Percentiles rank a stretch among this genome's conserved stretches.
Evolutionary conservation across 495 filamentous ascomycete species (phyloP).

Genomic region (Neurospora hispaniola): DNA sequence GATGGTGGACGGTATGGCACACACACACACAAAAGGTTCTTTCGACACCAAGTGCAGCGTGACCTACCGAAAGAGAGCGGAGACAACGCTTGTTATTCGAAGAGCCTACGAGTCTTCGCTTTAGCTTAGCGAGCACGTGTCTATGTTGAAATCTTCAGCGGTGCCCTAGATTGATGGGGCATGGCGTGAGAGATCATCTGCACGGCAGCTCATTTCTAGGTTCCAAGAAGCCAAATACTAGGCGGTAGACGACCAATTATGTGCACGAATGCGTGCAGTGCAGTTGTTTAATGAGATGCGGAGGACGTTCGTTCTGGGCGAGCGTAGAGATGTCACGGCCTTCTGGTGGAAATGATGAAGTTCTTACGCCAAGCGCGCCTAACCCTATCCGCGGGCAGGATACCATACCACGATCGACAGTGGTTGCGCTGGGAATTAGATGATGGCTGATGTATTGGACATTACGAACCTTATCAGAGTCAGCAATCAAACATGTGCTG

Average conservation of each 20-base stretch:
- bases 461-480: background rate
- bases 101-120: background rate
- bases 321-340: background rate
- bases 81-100: background rate
- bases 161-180: background rate
- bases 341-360: background rate
- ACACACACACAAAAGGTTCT: background rate
- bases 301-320: background rate
- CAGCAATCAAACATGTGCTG: background rate
- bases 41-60: background rate
- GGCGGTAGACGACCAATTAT: background rate
- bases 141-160: background rate
- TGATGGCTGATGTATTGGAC: background rate
- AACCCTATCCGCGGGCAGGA: background rate
- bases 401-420: background rate
- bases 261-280: background rate
- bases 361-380: background rate
- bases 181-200: too few relatives aligned
- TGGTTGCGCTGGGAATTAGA: background rate
- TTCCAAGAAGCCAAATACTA: background rate
- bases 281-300: background rate
- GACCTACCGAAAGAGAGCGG: background rate
- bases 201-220: background rate
- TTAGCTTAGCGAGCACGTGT: background rate
- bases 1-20: background rate